Conservation (phyloP, 2,329 filamentous ascomycete genomes). For the Laburnicola sp. region DNA sequence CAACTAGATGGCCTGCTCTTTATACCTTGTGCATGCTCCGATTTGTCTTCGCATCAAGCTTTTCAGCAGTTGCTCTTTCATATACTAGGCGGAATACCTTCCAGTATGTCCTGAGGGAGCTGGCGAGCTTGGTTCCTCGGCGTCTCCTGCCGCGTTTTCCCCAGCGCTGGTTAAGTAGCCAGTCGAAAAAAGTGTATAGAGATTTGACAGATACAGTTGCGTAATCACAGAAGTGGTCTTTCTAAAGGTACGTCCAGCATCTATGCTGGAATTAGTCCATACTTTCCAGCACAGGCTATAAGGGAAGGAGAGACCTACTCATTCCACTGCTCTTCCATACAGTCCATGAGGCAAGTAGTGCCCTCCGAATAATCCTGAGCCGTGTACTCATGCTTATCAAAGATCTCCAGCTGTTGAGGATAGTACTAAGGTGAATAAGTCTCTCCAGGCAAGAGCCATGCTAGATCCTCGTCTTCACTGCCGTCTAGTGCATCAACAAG, state of each 20-base stretch:
- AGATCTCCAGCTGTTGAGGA: no score
- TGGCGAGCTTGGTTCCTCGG: constrained; percentile 16
- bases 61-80: constrained; percentile 17
- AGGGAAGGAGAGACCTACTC: constrained; percentile 17
- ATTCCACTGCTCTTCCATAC: constrained; percentile 25
- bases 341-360: constrained; percentile 18
- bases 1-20: not conserved
- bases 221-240: constrained; percentile 11
- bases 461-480: constrained; percentile 7
- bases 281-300: constrained; percentile 9
- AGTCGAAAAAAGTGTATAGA: constrained; percentile 22
- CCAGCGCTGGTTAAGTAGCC: constrained; percentile 12
- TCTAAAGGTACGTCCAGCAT: constrained; percentile 16
- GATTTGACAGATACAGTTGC: constrained; percentile 13
- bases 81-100: no score
- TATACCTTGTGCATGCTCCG: constrained; percentile 17
- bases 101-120: constrained; percentile 17
- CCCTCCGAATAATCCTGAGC: no score
- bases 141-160: constrained; percentile 15
- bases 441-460: constrained; percentile 13
- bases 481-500: constrained; percentile 10
- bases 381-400: no score
- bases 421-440: no score
- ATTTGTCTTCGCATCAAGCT: constrained; percentile 17
- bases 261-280: no score